A percentile compares a stretch with the other conserved stretches of the same genome.
Conservation (phyloP, 2,329 filamentous ascomycete genomes). For the Rhynchosporium graminicola region DNA sequence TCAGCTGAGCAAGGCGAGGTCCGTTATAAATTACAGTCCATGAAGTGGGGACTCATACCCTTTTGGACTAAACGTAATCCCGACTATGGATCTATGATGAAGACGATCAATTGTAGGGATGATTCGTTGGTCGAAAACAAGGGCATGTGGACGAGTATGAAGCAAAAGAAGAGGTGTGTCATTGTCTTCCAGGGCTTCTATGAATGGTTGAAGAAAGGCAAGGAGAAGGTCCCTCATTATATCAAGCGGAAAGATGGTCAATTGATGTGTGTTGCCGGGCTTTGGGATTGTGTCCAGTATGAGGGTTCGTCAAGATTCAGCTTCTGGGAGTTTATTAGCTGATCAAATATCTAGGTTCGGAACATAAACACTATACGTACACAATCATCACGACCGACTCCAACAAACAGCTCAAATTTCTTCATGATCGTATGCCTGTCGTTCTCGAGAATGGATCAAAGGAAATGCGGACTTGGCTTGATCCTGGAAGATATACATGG, state of each 20-base stretch:
- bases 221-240: slow-evolving; percentile 83
- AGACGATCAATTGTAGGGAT: slow-evolving; percentile 93
- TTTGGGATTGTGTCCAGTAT: slow-evolving; percentile 87
- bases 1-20: slow-evolving; percentile 38
- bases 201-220: slow-evolving; percentile 87
- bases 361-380: slow-evolving; percentile 80
- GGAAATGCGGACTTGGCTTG: slow-evolving; percentile 73
- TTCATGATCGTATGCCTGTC: slow-evolving; percentile 96
- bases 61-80: slow-evolving; percentile 89
- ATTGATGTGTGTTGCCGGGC: slow-evolving; percentile 80
- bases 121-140: slow-evolving; percentile 75
- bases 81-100: slow-evolving; percentile 74
- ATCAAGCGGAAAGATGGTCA: slow-evolving; percentile 78
- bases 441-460: slow-evolving; percentile 78
- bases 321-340: slow-evolving; percentile 4
- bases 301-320: slow-evolving; percentile 55
- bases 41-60: slow-evolving; percentile 95
- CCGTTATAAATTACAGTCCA: slow-evolving; percentile 81
- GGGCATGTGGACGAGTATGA: slow-evolving; percentile 93
- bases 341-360: slow-evolving; percentile 47
- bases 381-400: slow-evolving; percentile 91
- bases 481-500: slow-evolving; percentile 73
- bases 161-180: slow-evolving; percentile 83
- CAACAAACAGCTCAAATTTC: slow-evolving; percentile 77
- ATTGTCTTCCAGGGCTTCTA: slow-evolving; percentile 92